Base-by-base conservation (phyloP, 495 filamentous ascomycete genomes). In the Paragyromitra xinjiangensis region DNA sequence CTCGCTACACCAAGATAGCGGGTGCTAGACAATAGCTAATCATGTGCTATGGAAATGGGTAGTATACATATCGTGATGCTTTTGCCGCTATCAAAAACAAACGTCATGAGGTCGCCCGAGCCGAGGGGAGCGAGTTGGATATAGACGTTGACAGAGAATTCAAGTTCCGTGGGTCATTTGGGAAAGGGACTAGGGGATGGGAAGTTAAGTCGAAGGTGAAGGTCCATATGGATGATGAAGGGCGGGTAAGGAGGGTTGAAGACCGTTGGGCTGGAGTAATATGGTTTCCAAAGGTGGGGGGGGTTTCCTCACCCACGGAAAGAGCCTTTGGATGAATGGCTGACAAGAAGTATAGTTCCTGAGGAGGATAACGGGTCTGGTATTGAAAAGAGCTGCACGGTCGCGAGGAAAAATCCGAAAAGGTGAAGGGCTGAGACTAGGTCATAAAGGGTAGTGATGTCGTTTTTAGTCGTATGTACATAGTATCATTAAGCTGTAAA, bases 381-480 rank as follows among this genome's bases (percentile, higher is more conserved):
- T 69, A 45, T 24, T 59, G 56, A 59, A 24, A 8, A 34, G 24
- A 40, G 16, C 24, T 22, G 67, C n/a, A 45, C 26, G 22, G 24
- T 40, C 34, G 53, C 67, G n/a, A 1, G 22, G 67, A 45, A 61
- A 9, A 39, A 59, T 9, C 9, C 7, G 24, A 19, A 59, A 34
- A 24, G 4, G 40, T 44, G 8, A 59, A 45, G 19, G 8, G n/a
- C n/a, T 42, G 48, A 16, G 44, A 19, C 24, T 45, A 12, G 37
- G 34, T 11, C 24, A 56, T 56, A 44, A 40, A 50, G 44, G 26
- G 2, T 34, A 51, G 26, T 53, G 16, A 19, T 39, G 48, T 42
- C 50, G 64, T 55, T 44, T 29, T 34, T 22, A 24, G 67, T 69
- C 53, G 53, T 69, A 69, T 61, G 6, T 61, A 61, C 53, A 61